Evolutionary conservation across 2,329 filamentous ascomycete genomes (phyloP).

Genomic region (Pyrenochaeta sp.): DNA sequence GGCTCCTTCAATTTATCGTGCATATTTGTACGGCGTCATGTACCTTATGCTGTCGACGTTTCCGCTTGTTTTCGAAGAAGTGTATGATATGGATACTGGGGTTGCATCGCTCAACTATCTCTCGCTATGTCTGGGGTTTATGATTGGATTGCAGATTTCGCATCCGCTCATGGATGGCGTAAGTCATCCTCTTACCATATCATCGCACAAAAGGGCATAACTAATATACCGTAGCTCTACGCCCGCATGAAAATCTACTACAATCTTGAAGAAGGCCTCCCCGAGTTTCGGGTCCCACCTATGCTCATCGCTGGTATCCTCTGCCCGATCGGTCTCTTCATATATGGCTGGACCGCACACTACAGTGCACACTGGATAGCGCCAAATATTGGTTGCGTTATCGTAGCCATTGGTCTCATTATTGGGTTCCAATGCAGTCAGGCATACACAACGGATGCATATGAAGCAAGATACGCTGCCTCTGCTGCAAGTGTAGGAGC

Average conservation of each 20-base stretch:
- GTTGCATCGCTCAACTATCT: constrained; percentile 71
- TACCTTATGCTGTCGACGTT: constrained; percentile 72
- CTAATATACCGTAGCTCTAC: constrained; percentile 26
- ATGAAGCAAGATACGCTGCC: constrained; percentile 55
- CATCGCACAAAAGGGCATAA: not conserved
- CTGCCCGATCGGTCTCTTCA: constrained; percentile 56
- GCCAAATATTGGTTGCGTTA: constrained; percentile 60
- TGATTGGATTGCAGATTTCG: constrained; percentile 53
- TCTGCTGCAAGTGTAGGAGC: constrained; percentile 68
- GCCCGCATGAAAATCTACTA: constrained; percentile 33
- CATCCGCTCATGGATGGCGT: constrained; percentile 57
- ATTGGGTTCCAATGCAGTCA: constrained; percentile 66
- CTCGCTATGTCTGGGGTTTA: constrained; percentile 68
- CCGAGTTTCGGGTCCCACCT: constrained; percentile 58
- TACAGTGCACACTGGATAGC: constrained; percentile 64
- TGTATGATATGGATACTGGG: constrained; percentile 64
- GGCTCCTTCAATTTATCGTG: constrained; percentile 62
- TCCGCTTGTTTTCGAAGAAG: constrained; percentile 62
- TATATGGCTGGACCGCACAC: constrained; percentile 66
- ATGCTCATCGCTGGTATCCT: constrained; percentile 65
- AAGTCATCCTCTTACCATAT: constrained; percentile 5
- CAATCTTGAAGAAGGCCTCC: constrained; percentile 41
- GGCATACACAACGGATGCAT: constrained; percentile 71
- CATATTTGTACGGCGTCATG: constrained; percentile 67
- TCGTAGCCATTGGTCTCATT: constrained; percentile 60